Percentiles rank a stretch among this genome's conserved stretches.
phyloP scores from a whole-genome alignment of 805 yeast genomes.

The Teunomyces pallodes region DNA sequence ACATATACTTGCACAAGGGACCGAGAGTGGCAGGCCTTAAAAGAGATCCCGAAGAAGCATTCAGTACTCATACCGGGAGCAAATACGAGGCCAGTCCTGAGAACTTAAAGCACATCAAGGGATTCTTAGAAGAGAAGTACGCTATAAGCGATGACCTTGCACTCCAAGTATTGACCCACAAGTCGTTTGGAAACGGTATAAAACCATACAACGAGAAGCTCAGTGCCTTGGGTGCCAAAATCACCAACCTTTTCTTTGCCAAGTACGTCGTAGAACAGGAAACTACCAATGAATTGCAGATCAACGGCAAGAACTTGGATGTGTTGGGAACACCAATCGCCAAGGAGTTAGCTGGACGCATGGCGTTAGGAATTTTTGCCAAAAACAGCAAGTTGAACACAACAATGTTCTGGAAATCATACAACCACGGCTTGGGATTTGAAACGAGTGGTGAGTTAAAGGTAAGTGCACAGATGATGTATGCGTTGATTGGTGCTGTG shows the following conservation, averaged over 20 bases:
- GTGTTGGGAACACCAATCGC: conserved; percentile 57
- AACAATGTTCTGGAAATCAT: conserved; percentile 65
- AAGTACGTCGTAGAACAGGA: conserved; percentile 37
- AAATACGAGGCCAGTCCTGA: conserved; percentile 52
- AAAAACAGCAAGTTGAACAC: conserved; percentile 46
- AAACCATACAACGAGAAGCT: conserved; percentile 88
- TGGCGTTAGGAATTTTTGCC: conserved; percentile 52
- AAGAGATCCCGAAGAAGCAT: conserved; percentile 61
- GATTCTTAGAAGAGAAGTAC: conserved; percentile 47
- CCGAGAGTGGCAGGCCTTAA: conserved; percentile 68
- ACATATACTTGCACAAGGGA: conserved; percentile 45
- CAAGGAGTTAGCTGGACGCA: conserved; percentile 50
- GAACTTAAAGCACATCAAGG: conserved; percentile 48
- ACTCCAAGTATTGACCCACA: conserved; percentile 85
- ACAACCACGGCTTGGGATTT: conserved; percentile 45
- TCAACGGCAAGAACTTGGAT: conserved; percentile 54
- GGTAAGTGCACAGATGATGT: conserved; percentile 52
- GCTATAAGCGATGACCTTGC: conserved; percentile 58
- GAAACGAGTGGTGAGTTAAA: conserved; percentile 55
- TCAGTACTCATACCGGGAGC: conserved; percentile 30
- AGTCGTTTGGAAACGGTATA: conserved; percentile 89
- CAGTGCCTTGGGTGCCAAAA: conserved; percentile 66
- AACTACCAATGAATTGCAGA: conserved; percentile 26
- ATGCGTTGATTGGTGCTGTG: conserved; percentile 69
- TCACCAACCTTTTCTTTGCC: conserved; percentile 50